A percentile compares a stretch with the other conserved stretches of the same genome.
Conservation (phyloP, 257 asterid species). For the Vinca minor region DNA sequence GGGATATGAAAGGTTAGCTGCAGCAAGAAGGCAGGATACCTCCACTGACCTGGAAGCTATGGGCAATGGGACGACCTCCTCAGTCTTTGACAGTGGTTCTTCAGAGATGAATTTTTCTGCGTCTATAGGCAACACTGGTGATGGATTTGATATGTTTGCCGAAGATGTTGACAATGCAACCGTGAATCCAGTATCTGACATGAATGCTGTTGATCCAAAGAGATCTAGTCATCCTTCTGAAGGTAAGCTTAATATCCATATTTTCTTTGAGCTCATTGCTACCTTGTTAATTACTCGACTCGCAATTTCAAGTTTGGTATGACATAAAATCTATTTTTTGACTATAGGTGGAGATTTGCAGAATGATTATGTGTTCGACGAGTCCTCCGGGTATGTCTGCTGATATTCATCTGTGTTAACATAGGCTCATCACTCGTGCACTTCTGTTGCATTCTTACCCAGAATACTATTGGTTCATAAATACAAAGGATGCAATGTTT, state of each 20-base stretch:
- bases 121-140: conserved; percentile 25
- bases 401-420: conserved; percentile 11
- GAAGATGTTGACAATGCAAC: conserved; percentile 55
- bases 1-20: conserved; percentile 73
- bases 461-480: not conserved
- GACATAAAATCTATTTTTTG: conserved; percentile 17
- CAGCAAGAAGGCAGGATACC: conserved; percentile 41
- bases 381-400: conserved; percentile 66
- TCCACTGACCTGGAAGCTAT: conserved; percentile 23
- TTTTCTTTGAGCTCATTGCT: conserved; percentile 19
- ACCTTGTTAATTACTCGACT: not conserved
- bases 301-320: not conserved
- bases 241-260: conserved; percentile 29
- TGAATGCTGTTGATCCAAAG: conserved; percentile 21
- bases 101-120: conserved; percentile 14
- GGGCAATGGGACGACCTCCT: conserved; percentile 10
- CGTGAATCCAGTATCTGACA: conserved; percentile 37
- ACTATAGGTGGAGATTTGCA: conserved; percentile 59
- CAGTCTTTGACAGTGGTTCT: conserved; percentile 10
- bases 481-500: not conserved
- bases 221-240: conserved; percentile 29
- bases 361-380: conserved; percentile 68
- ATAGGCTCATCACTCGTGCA: not conserved
- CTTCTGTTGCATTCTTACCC: not conserved
- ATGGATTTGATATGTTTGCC: conserved; percentile 69